phyloP scores from a whole-genome alignment of 2,329 filamentous ascomycete genomes.

The Immersiporthe knoxdaviesiana region DNA sequence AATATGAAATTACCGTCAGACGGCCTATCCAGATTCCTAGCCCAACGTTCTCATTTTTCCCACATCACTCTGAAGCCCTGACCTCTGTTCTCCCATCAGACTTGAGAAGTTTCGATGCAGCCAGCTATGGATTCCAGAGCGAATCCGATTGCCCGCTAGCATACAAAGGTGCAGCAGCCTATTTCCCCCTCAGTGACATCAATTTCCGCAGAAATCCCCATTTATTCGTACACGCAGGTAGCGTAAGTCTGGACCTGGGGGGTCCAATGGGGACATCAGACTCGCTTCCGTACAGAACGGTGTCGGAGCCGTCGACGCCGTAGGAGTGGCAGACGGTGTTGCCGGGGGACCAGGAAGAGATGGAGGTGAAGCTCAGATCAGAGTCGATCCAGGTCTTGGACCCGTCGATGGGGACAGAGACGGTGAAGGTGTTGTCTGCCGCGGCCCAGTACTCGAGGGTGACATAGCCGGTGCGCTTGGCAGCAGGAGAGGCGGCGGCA shows the following conservation, averaged over 20 bases:
- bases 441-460: slow-evolving; percentile 30
- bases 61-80: neutral
- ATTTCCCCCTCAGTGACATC: neutral
- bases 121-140: neutral
- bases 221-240: slow-evolving; percentile 12
- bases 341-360: slow-evolving; percentile 21
- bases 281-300: slow-evolving; percentile 22
- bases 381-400: slow-evolving; percentile 15
- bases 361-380: slow-evolving; percentile 29
- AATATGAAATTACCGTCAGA: neutral
- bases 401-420: slow-evolving; percentile 27
- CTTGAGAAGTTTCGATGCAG: neutral
- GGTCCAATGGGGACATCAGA: slow-evolving; percentile 29
- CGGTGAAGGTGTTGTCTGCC: slow-evolving; percentile 26
- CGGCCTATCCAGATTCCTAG: neutral
- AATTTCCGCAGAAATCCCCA: neutral
- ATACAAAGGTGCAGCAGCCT: neutral
- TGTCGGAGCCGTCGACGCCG: slow-evolving; percentile 27
- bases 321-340: slow-evolving; percentile 26
- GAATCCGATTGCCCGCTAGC: neutral
- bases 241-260: slow-evolving; percentile 28
- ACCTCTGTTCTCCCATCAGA: neutral
- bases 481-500: slow-evolving; percentile 26
- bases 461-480: slow-evolving; percentile 19
- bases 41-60: neutral